phyloP scores from a whole-genome alignment of 306 rosid genomes.

The Prunus fruticosa region DNA sequence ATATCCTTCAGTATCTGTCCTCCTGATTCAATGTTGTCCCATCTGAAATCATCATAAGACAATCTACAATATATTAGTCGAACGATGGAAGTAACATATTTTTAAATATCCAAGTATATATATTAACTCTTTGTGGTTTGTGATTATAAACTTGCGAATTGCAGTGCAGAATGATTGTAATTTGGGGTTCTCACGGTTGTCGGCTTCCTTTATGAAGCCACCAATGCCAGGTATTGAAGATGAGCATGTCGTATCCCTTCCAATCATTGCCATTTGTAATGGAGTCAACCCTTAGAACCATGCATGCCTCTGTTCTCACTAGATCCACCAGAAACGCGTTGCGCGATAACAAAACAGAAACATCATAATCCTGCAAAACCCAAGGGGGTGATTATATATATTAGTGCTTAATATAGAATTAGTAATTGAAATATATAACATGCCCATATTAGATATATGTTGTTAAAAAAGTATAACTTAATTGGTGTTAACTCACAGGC shows the following conservation, averaged over 20 bases:
- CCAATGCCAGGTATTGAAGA: conserved; percentile 57
- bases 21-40: conserved; percentile 36
- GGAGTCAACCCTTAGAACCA: conserved; percentile 41
- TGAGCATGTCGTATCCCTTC: conserved; percentile 42
- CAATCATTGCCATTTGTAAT: conserved; percentile 35
- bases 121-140: no score
- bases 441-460: no score
- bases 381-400: neutral
- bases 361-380: conserved; percentile 27
- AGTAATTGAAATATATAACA: no score
- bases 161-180: no score
- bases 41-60: conserved; percentile 14
- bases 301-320: conserved; percentile 26
- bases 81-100: no score
- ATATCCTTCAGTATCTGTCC: conserved; percentile 28
- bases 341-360: conserved; percentile 24
- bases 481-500: conserved; percentile 14
- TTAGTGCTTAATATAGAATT: no score
- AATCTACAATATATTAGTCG: neutral
- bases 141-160: no score
- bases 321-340: conserved; percentile 44
- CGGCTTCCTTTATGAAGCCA: conserved; percentile 44
- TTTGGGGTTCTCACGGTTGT: conserved; percentile 22
- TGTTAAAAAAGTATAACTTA: conserved; percentile 3
- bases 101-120: no score